A percentile compares a stretch with the other conserved stretches of the same genome.
These are phyloP conservation scores for Piromyces sp. DNA, from an alignment of 192 early-diverging fungal species.

Conservation along the genomic window DNA sequence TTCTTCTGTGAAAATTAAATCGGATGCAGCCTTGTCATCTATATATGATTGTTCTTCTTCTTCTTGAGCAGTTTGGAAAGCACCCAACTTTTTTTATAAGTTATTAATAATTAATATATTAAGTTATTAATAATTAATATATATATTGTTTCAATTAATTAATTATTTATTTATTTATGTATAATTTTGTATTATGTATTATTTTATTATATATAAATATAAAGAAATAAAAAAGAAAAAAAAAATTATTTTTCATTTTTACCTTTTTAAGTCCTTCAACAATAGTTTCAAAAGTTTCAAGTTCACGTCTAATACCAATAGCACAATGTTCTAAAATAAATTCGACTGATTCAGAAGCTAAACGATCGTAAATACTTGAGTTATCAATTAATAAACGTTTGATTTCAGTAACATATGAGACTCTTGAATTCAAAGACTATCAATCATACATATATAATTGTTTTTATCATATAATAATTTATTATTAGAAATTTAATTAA, in stretches of 20 bases:
- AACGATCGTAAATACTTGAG: slow-evolving; percentile 16
- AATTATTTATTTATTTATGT: too few relatives aligned
- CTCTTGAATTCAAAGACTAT: slow-evolving; percentile 22
- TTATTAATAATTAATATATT: neutral
- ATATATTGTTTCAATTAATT: too few relatives aligned
- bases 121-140: too few relatives aligned
- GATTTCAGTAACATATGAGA: slow-evolving; percentile 27
- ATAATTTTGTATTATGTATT: too few relatives aligned
- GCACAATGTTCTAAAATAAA: slow-evolving; percentile 15
- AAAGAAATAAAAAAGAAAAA: too few relatives aligned
- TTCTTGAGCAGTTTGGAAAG: neutral
- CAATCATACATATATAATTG: too few relatives aligned
- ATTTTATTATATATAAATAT: too few relatives aligned
- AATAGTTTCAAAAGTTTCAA: slow-evolving; percentile 26
- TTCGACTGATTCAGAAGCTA: slow-evolving; percentile 17
- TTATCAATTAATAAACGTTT: slow-evolving; percentile 25
- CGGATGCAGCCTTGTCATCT: neutral
- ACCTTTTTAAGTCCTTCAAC: slow-evolving; percentile 34
- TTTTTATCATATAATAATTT: too few relatives aligned
- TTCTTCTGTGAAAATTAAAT: neutral
- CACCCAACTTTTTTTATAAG: neutral
- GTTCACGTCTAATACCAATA: slow-evolving; percentile 15
- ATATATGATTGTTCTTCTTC: neutral
- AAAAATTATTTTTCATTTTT: too few relatives aligned
- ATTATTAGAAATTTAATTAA: too few relatives aligned